A percentile compares a stretch with the other conserved stretches of the same genome.
phyloP scores from a whole-genome alignment of 176 grass and related monocot species.

The Oryza brachyantha region DNA sequence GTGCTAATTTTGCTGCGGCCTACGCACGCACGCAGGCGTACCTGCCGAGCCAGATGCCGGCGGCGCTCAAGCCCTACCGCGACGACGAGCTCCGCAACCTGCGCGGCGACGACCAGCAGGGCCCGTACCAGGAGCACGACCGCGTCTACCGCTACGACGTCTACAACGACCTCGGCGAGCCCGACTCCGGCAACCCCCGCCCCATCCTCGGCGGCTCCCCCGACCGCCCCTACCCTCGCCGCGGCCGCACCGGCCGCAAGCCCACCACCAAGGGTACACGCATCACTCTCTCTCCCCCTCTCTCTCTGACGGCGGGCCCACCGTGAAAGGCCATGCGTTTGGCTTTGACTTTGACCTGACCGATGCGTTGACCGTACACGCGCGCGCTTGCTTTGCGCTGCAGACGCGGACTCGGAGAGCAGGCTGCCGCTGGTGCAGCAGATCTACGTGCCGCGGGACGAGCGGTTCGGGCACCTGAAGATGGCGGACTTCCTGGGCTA shows the following conservation, averaged over 20 bases:
- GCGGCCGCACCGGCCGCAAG: constrained; percentile 25
- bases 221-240: constrained; percentile 21
- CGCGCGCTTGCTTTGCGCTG: too few relatives aligned
- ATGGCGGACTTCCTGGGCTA: constrained; percentile 58
- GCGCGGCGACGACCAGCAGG: constrained; percentile 29
- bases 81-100: constrained; percentile 37
- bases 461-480: constrained; percentile 69
- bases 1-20: neutral
- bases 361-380: neutral
- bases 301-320: neutral
- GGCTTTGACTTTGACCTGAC: neutral
- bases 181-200: neutral
- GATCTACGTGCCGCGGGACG: constrained; percentile 72
- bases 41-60: constrained; percentile 39
- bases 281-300: too few relatives aligned
- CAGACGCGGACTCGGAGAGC: constrained; percentile 51
- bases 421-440: constrained; percentile 40
- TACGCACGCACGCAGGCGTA: neutral
- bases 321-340: too few relatives aligned
- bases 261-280: constrained; percentile 31
- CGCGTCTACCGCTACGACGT: constrained; percentile 48
- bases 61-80: constrained; percentile 37
- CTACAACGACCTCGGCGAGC: constrained; percentile 55
- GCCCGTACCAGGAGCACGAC: constrained; percentile 31
- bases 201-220: neutral